A percentile compares a stretch with the other conserved stretches of the same genome.
These are phyloP conservation scores for Tarenaya hassleriana DNA, from an alignment of 345 rosid species.

Conservation along the genomic window DNA sequence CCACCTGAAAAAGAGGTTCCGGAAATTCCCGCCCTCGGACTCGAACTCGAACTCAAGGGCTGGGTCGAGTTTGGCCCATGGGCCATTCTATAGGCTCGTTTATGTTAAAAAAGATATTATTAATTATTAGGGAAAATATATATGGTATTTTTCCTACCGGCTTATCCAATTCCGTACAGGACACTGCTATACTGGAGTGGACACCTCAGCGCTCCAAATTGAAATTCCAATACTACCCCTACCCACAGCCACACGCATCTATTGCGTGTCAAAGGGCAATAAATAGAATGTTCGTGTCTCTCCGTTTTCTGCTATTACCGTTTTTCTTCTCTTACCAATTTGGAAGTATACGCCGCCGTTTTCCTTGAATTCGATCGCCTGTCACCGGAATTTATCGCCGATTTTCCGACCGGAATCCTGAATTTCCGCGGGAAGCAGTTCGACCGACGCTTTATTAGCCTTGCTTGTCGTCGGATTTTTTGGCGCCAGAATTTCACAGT, in stretches of 20 bases:
- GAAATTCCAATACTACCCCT: slow-evolving; percentile 17
- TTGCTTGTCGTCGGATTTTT: neutral
- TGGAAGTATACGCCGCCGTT: slow-evolving; percentile 4
- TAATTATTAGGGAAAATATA: too few relatives aligned
- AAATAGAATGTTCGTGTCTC: slow-evolving; percentile 11
- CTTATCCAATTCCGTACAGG: slow-evolving; percentile 25
- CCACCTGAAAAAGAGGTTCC: slow-evolving; percentile 17
- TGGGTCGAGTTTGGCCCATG: slow-evolving; percentile 4
- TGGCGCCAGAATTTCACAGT: neutral
- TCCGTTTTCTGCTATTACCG: slow-evolving; percentile 18
- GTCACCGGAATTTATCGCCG: neutral
- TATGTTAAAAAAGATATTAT: too few relatives aligned
- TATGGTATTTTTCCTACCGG: too few relatives aligned
- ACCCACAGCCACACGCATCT: neutral
- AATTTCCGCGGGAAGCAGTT: neutral
- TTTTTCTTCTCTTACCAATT: slow-evolving; percentile 7
- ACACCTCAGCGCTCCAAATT: slow-evolving; percentile 8
- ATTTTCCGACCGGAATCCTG: slow-evolving; percentile 5
- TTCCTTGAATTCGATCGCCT: neutral
- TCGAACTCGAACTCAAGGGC: slow-evolving; percentile 4
- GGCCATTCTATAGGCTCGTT: too few relatives aligned
- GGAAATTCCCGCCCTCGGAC: slow-evolving; percentile 24
- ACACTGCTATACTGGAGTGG: slow-evolving; percentile 22
- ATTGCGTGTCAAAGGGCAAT: slow-evolving; percentile 19
- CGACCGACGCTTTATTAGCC: neutral